Evolutionary conservation across 1,284 basidiomycete genomes (phyloP).

Genomic region (Porogramme epimiltina): DNA sequence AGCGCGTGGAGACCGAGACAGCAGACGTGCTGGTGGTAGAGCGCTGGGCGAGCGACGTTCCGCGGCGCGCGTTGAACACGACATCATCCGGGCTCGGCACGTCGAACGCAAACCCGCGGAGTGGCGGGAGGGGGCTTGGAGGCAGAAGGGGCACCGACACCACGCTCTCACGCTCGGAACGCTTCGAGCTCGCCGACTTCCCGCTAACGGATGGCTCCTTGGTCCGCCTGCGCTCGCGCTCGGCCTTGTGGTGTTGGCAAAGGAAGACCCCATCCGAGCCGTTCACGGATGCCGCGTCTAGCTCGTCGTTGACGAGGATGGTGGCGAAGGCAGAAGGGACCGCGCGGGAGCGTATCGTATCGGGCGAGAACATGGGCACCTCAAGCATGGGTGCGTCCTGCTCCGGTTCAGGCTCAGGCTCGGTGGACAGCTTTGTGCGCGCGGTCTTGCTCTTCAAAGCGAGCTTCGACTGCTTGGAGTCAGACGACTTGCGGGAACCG

Average conservation of each 20-base stretch:
- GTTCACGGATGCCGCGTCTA: conserved; percentile 29
- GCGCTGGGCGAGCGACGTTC: conserved; percentile 59
- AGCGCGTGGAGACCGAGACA: conserved; percentile 16
- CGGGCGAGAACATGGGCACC: conserved; percentile 58
- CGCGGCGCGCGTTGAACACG: conserved; percentile 76
- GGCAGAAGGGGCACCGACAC: conserved; percentile 21
- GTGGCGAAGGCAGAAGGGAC: conserved; percentile 77
- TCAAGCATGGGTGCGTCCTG: conserved; percentile 30
- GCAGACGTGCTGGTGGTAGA: conserved; percentile 33
- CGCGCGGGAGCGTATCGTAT: conserved; percentile 57
- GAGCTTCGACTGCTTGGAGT: conserved; percentile 60
- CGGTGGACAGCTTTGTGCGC: conserved; percentile 29
- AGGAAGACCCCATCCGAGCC: conserved; percentile 20
- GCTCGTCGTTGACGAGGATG: conserved; percentile 61
- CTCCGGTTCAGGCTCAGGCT: conserved; percentile 37
- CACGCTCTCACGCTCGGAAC: conserved; percentile 15
- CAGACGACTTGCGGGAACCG: conserved; percentile 9
- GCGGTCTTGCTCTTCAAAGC: conserved; percentile 64
- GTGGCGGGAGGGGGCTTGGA: conserved; percentile 32
- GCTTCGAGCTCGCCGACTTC: conserved; percentile 6
- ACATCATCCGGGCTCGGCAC: conserved; percentile 88
- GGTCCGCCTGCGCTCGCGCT: conserved; percentile 12
- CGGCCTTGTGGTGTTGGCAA: conserved; percentile 14
- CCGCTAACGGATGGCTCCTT: conserved; percentile 6
- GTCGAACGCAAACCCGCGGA: conserved; percentile 66